These are phyloP conservation scores for Pulveroboletus sp. DNA, from an alignment of 768 basidiomycete species.

Conservation along the genomic window DNA sequence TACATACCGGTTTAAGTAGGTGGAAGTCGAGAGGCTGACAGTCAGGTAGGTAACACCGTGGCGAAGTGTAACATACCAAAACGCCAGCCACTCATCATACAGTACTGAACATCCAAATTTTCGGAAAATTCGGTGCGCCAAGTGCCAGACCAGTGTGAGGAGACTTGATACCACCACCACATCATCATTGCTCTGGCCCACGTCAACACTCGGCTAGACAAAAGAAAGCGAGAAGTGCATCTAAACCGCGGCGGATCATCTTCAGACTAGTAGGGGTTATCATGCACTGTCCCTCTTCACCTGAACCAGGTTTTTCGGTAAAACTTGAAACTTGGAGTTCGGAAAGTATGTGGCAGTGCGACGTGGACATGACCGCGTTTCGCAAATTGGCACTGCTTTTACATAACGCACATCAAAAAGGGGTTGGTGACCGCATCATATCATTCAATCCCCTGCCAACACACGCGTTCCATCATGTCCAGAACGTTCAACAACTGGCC, in stretches of 20 bases:
- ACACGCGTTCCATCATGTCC: slow-evolving; percentile 7
- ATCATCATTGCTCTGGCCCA: too few relatives aligned
- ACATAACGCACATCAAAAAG: neutral
- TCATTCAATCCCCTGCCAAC: too few relatives aligned
- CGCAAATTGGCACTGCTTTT: slow-evolving; percentile 4
- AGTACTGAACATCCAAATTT: neutral
- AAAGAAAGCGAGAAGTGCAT: neutral
- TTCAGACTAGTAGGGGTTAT: too few relatives aligned
- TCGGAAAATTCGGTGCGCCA: neutral
- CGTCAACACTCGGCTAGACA: neutral
- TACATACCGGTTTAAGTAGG: slow-evolving; percentile 12
- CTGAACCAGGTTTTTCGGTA: too few relatives aligned
- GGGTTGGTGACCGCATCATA: neutral
- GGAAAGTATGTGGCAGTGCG: neutral
- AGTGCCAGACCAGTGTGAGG: too few relatives aligned
- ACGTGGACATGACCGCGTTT: too few relatives aligned
- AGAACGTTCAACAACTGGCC: slow-evolving; percentile 31
- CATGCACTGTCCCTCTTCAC: too few relatives aligned
- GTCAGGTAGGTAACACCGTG: neutral
- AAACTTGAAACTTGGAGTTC: too few relatives aligned
- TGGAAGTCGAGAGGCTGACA: slow-evolving; percentile 21
- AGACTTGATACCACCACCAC: too few relatives aligned
- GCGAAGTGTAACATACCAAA: neutral
- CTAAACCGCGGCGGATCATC: too few relatives aligned
- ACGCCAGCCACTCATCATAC: neutral